These are phyloP conservation scores for Fusarium goolgardi DNA, from an alignment of 2,329 filamentous ascomycete genomes.

Conservation along the genomic window DNA sequence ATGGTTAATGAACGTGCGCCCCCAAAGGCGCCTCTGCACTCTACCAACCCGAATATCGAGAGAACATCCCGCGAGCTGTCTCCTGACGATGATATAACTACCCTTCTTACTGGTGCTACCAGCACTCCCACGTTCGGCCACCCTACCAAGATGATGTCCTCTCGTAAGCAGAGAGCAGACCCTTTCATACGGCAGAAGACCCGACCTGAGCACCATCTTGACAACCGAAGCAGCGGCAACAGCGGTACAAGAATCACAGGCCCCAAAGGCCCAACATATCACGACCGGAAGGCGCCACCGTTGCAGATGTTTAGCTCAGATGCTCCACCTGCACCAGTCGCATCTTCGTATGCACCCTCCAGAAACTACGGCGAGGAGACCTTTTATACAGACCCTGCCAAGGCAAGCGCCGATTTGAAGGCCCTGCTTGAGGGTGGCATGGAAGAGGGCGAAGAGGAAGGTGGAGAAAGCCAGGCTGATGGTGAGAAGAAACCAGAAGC, in stretches of 20 bases:
- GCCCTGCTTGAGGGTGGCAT: constrained; percentile 84
- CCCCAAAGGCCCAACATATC: constrained; percentile 60
- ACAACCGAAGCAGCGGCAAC: constrained; percentile 45
- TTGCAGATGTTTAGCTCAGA: constrained; percentile 62
- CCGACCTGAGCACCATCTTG: constrained; percentile 68
- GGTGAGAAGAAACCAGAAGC: constrained; percentile 40
- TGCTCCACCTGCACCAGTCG: constrained; percentile 19
- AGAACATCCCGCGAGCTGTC: constrained; percentile 44
- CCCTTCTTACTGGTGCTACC: constrained; percentile 43
- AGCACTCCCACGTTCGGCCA: constrained; percentile 53
- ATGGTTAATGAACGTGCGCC: constrained; percentile 63
- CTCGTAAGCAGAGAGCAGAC: constrained; percentile 66
- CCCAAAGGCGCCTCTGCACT: constrained; percentile 57
- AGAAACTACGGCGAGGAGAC: constrained; percentile 56
- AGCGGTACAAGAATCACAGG: constrained; percentile 58
- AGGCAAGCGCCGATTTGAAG: constrained; percentile 82
- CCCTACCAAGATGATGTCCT: constrained; percentile 59
- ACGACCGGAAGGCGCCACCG: constrained; percentile 60
- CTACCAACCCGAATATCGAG: constrained; percentile 17
- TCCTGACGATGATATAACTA: constrained; percentile 52
- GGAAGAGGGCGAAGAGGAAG: constrained; percentile 72
- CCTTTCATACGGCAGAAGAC: constrained; percentile 66
- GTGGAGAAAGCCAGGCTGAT: constrained; percentile 47
- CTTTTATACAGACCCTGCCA: constrained; percentile 75
- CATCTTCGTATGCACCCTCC: constrained; percentile 20